Evolutionary conservation across 2,329 filamentous ascomycete species (phyloP), one percentile per base, ranked within the genome.

Genomic region (Aphanocladium album): DNA sequence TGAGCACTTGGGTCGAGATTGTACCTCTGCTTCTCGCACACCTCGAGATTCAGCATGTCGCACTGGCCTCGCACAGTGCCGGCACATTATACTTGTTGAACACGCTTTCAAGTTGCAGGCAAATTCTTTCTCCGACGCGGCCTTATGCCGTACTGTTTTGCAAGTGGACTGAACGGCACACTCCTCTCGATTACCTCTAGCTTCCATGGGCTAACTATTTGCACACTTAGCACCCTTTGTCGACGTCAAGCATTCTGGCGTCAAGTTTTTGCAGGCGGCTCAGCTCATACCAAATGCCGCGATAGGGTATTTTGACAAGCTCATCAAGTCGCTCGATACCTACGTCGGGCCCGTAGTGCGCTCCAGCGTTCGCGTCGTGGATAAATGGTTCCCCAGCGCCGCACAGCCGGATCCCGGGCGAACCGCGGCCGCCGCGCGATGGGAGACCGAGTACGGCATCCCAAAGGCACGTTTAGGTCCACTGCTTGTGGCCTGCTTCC

Each of bases 31-130:
- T 77, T 1, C 66, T 77, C 14, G 53, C 66, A 17, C 71, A 73
- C 52, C 70, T 77, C 7, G 54, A 46, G 33, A 68, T 76, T 39
- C 45, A 57, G 7, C 70, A 74, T 55, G 68, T 74, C 27, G 64
- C 68, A 1, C 35, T 74, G 2, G 64, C 60, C 43, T 67, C 70
- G 37, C 72, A 74, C 59, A 71, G 68, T 56, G 67, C 66, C 46
- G 72, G 73, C n/a, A 67, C 70, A 11, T 43, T 74, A n/a, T 74
- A 68, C 59, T 64, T 69, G 1, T 57, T 74, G 46, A 71, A 73
- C 60, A 62, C 67, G 2, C 39, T 72, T 25, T 65, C 67, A 25
- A 64, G 67, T 45, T 67, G 63, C n/a, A 67, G 70, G 3, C 52
- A 65, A n/a, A 55, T 72, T 33, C 63, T 73, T 25, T 55, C 64